Evolutionary conservation across 2,329 filamentous ascomycete species (phyloP).

Genomic region (Neonectria ditissima): DNA sequence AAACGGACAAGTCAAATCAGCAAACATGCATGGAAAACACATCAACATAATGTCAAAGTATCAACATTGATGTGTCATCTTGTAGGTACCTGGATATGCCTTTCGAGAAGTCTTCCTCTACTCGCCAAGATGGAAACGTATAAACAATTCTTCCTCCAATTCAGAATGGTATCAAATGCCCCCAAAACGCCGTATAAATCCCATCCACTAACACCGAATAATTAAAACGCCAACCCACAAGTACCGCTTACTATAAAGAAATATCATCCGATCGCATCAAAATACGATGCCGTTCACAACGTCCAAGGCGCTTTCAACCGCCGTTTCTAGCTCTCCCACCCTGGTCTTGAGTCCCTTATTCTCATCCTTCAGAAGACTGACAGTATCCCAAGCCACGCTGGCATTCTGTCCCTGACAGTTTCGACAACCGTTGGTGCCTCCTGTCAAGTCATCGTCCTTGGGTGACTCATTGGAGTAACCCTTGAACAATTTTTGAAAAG

Average conservation of each 20-base stretch:
- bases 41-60: neutral
- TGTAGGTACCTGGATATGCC: conserved; percentile 1
- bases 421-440: conserved; percentile 53
- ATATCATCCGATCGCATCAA: conserved; percentile 37
- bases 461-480: conserved; percentile 54
- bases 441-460: conserved; percentile 38
- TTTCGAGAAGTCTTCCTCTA: conserved; percentile 29
- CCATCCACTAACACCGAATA: conserved; percentile 36
- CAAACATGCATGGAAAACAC: neutral
- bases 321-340: conserved; percentile 69
- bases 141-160: conserved; percentile 34
- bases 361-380: conserved; percentile 70
- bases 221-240: conserved; percentile 16
- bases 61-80: conserved; percentile 10
- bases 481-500: conserved; percentile 58
- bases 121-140: conserved; percentile 34
- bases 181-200: conserved; percentile 38
- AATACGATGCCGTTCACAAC: conserved; percentile 67
- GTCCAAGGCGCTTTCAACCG: conserved; percentile 71
- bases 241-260: neutral
- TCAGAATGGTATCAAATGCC: conserved; percentile 46
- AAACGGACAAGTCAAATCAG: neutral
- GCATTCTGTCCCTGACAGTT: conserved; percentile 71
- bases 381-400: conserved; percentile 74
- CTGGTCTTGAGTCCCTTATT: conserved; percentile 71